These are phyloP conservation scores for Vaccinium macrocarpon DNA, from an alignment of 148 eudicot genomes.

Conservation along the genomic window DNA sequence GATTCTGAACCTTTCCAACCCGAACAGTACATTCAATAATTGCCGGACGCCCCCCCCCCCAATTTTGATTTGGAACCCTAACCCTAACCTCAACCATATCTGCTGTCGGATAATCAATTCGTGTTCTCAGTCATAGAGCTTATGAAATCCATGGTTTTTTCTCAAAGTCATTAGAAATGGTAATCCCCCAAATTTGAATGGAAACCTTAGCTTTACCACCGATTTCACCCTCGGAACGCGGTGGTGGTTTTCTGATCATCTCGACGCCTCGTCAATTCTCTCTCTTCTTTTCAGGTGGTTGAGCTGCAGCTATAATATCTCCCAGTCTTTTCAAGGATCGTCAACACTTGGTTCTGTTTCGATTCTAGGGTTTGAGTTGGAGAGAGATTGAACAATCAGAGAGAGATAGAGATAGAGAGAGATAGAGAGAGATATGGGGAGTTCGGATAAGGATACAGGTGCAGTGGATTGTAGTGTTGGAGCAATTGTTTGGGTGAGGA, in stretches of 20 bases:
- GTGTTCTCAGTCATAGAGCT: neutral
- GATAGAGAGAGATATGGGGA: conserved; percentile 38
- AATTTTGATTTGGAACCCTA: conserved; percentile 5
- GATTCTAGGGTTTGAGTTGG: neutral
- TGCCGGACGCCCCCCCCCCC: neutral
- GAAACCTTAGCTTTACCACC: conserved; percentile 52
- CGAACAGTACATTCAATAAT: conserved; percentile 9
- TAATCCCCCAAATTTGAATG: conserved; percentile 42
- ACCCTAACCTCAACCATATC: conserved; percentile 16
- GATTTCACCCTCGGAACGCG: conserved; percentile 24
- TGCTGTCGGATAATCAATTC: neutral
- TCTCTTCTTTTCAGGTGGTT: conserved; percentile 55
- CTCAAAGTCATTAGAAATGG: conserved; percentile 15
- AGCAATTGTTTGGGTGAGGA: conserved; percentile 84
- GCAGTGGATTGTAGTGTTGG: conserved; percentile 61
- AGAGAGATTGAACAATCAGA: conserved; percentile 13
- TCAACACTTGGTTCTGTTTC: conserved; percentile 14
- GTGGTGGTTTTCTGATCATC: conserved; percentile 21
- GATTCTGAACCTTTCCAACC: conserved; percentile 9
- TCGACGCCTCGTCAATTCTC: conserved; percentile 31
- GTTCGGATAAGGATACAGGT: conserved; percentile 57
- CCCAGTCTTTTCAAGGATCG: conserved; percentile 14
- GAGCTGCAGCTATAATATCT: conserved; percentile 20
- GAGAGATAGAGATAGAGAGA: conserved; percentile 20
- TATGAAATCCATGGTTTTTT: conserved; percentile 15